phyloP scores from a whole-genome alignment of 768 basidiomycete genomes.

The Auriscalpium microsporum region DNA sequence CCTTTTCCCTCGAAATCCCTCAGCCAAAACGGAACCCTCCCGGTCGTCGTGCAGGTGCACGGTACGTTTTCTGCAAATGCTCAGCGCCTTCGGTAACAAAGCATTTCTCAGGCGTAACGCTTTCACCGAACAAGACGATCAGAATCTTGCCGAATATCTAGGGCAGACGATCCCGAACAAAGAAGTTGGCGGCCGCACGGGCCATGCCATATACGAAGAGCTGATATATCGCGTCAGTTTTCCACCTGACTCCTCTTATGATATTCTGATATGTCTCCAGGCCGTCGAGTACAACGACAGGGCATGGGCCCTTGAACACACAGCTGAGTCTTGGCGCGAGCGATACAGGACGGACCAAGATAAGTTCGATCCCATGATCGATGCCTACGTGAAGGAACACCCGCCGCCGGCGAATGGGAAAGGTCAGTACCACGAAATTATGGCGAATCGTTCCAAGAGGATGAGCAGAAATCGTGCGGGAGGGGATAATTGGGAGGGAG shows the following conservation, averaged over 20 bases:
- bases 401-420: slow-evolving; percentile 10
- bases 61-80: not conserved
- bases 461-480: not conserved
- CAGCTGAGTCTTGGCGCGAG: slow-evolving; percentile 16
- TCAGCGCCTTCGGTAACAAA: not conserved
- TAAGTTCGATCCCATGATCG: slow-evolving; percentile 12
- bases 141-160: slow-evolving; percentile 6
- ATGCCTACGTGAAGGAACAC: slow-evolving; percentile 4
- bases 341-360: slow-evolving; percentile 16
- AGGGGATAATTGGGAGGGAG: not conserved
- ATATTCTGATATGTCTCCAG: not conserved
- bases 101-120: not conserved
- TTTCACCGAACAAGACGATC: slow-evolving; percentile 8
- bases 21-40: not conserved
- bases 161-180: slow-evolving; percentile 7
- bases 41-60: slow-evolving; percentile 1
- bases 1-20: slow-evolving; percentile 1
- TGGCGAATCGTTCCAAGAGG: too few relatives aligned
- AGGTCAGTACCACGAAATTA: not conserved
- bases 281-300: slow-evolving; percentile 5
- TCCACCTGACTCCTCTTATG: too few relatives aligned
- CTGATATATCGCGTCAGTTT: slow-evolving; percentile 8
- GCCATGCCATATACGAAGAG: slow-evolving; percentile 7
- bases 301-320: slow-evolving; percentile 14
- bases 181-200: slow-evolving; percentile 5